These are phyloP conservation scores for Cryptococcus deneoformans DNA, from an alignment of 1,284 basidiomycete genomes.

Conservation along the genomic window DNA sequence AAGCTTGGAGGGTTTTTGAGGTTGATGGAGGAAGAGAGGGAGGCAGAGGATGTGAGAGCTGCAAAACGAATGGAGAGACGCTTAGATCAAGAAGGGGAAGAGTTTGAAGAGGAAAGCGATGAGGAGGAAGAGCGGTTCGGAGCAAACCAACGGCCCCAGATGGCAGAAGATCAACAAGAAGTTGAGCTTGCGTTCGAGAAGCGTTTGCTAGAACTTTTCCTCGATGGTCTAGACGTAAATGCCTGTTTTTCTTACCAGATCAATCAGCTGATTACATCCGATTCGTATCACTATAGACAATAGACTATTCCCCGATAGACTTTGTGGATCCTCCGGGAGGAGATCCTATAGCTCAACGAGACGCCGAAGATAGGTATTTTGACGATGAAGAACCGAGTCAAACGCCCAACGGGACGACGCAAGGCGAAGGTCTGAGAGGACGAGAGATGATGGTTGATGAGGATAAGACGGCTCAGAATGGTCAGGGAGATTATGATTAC, in stretches of 20 bases:
- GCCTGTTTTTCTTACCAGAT: neutral
- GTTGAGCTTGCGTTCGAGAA: conserved; percentile 39
- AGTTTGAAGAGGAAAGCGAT: conserved; percentile 42
- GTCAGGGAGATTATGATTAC: conserved; percentile 47
- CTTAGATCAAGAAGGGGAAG: conserved; percentile 34
- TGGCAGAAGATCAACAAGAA: conserved; percentile 28
- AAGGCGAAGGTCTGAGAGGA: conserved; percentile 5
- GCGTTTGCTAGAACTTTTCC: conserved; percentile 42
- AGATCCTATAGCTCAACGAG: conserved; percentile 36
- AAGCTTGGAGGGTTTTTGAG: conserved; percentile 45
- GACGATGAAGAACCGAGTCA: conserved; percentile 43
- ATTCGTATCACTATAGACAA: conserved; percentile 23
- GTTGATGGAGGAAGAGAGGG: conserved; percentile 44
- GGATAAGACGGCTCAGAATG: conserved; percentile 26
- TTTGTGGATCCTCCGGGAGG: conserved; percentile 34
- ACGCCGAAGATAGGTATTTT: conserved; percentile 45
- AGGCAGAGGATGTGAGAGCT: conserved; percentile 26
- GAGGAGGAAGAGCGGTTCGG: conserved; percentile 16
- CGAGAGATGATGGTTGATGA: neutral
- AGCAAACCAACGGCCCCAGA: conserved; percentile 1
- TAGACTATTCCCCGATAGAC: conserved; percentile 44
- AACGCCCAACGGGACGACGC: conserved; percentile 16
- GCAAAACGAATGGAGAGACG: conserved; percentile 35
- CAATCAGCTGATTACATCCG: neutral
- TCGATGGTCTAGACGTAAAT: conserved; percentile 49